Evolutionary conservation across 129 eudicot species (phyloP).

Genomic region (Flaveria ramosissima): DNA sequence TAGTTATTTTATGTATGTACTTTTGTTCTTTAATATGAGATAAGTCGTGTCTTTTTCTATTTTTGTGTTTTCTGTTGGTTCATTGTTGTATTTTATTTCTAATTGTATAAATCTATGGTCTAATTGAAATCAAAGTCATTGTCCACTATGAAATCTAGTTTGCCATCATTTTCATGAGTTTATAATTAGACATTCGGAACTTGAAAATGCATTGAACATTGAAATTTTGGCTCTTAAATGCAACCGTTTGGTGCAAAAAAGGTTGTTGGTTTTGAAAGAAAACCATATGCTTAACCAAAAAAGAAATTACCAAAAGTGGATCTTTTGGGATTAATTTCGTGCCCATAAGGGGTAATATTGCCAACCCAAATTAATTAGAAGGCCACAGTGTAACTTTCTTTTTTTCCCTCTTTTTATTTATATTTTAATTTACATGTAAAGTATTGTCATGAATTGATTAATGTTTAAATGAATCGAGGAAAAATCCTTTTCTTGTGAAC

Average conservation of each 20-base stretch:
- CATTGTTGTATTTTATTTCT: not conserved
- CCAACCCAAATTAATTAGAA: slow-evolving; percentile 30
- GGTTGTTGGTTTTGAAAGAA: slow-evolving; percentile 29
- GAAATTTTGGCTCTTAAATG: slow-evolving; percentile 8
- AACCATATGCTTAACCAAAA: slow-evolving; percentile 23
- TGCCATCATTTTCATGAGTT: slow-evolving; percentile 17
- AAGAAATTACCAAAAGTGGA: slow-evolving; percentile 16
- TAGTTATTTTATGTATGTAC: not conserved
- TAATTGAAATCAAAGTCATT: slow-evolving; percentile 19
- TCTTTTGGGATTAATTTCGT: slow-evolving; percentile 18
- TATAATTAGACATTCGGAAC: slow-evolving; percentile 17
- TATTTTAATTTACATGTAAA: slow-evolving; percentile 1
- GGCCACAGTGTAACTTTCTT: slow-evolving; percentile 29
- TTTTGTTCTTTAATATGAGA: not conserved
- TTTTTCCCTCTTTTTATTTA: not conserved
- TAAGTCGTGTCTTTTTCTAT: not conserved
- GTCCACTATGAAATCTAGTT: slow-evolving; percentile 25
- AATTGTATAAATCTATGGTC: slow-evolving; percentile 7
- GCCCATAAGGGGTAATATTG: slow-evolving; percentile 21
- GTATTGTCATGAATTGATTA: not conserved
- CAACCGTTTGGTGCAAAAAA: slow-evolving; percentile 14
- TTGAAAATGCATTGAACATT: slow-evolving; percentile 19
- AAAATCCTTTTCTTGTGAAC: too few relatives aligned
- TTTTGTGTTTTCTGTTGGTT: not conserved
- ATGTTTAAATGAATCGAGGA: not conserved